Evolutionary conservation across 192 early-diverging fungal genomes (phyloP).

Genomic region (Dissophora globulifera): DNA sequence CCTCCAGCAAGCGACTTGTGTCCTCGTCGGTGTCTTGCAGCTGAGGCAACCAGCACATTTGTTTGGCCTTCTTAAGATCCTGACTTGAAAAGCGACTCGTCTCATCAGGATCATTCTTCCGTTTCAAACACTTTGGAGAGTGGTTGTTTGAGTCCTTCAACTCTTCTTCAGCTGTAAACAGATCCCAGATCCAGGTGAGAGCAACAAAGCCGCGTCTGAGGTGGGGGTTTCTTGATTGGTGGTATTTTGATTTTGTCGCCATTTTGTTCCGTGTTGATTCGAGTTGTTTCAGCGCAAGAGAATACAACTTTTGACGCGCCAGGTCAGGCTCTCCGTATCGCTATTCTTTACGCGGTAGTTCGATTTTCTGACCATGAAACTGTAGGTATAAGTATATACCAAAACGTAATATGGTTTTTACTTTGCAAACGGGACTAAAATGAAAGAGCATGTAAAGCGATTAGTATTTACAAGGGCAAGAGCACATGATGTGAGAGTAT

Average conservation of each 20-base stretch:
- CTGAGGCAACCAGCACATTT: too few species aligned
- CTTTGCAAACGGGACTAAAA: background rate
- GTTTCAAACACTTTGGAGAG: background rate
- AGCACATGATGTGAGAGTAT: background rate
- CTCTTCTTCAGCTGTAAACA: background rate
- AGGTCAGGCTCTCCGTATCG: background rate
- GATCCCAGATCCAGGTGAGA: background rate
- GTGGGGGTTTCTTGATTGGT: background rate
- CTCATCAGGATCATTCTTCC: too few species aligned
- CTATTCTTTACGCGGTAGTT: background rate
- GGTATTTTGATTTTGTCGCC: background rate
- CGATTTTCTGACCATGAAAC: background rate
- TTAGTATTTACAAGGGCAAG: conserved; percentile 1
- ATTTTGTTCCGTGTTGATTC: background rate
- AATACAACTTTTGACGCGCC: background rate
- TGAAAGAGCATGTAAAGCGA: background rate
- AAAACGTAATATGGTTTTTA: background rate
- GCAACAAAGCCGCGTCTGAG: background rate
- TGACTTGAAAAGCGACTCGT: too few species aligned
- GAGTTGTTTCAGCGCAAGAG: background rate
- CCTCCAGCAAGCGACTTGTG: too few species aligned
- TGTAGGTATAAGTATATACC: background rate
- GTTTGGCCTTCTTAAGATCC: too few species aligned
- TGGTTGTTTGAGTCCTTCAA: background rate
- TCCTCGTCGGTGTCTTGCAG: too few species aligned